Base-by-base conservation (phyloP, 257 asterid genomes). In the Hygrophila difformis region DNA sequence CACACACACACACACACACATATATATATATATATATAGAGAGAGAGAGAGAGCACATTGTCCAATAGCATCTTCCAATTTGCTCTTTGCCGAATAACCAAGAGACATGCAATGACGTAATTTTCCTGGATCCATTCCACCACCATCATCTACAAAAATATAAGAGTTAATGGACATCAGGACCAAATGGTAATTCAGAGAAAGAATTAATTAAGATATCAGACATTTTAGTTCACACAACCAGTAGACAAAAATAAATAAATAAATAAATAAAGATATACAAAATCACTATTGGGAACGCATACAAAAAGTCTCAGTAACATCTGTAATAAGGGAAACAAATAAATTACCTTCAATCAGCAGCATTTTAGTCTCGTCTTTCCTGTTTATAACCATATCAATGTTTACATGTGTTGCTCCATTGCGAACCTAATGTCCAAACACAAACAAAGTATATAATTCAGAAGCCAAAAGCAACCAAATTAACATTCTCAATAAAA, bases 51-150 rank as follows among this genome's bases (percentile, higher is more conserved):
- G 12, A 78, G 69, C 68, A 91, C 98, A 91, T 69, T 91, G 98
- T 51, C 98, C 98, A 55, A 91, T 91, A 43, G 95, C 74, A 70
- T 85, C 75, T 28, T 64, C 78, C 39, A 82, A 55, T 68, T 78
- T 85, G 75, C 94, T 77, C 66, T 91, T 91, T 46, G 69, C 86
- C 0, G 98, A 91, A 62, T 91, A 91, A 55, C 98, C 98, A 36
- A 91, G 94, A 12, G 98, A 91, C 96, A 91, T 82, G 68, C 98
- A 86, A 34, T 82, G 92, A 34, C 95, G 93, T 81, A 91, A 68
- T 65, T 76, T 91, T 48, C 80, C 93, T 17, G 94, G 96, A 47
- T 69, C 65, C 98, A 91, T 91, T 56, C 98, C 98, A 31, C 98
- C 96, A 35, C 99, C 99, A 53, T 86, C 67, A 67, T 91, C 96